Base-by-base conservation (phyloP, 805 yeast genomes). In the Candida hungchunana region DNA sequence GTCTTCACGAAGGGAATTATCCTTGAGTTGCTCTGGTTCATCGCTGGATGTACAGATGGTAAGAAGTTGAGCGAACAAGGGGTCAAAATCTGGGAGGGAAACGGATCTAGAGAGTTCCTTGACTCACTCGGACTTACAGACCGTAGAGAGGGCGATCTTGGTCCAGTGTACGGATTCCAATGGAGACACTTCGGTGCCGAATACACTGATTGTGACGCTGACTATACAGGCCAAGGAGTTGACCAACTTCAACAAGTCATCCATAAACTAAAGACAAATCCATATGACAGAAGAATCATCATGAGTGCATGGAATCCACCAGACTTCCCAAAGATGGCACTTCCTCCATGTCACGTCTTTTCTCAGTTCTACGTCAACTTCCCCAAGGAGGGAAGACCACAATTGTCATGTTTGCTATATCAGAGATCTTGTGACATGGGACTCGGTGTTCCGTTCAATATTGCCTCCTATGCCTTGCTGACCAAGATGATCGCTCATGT, bases 341-440 rank as follows among this genome's bases (percentile, higher is more conserved):
- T 93, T 36, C 99, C 99, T 10, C 99, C 99, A 18, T 93, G 99
- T 55, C 99, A 93, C 60, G 94, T 93, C 17, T 85, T 93, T 56
- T 80, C 95, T 37, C 99, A 93, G 61, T 93, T 93, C 56, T 93
- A 84, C 58, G 98, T 93, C 26, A 83, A 74, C 51, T 84, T 83
- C 64, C 90, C 95, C n/a, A 56, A 62, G 32, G 66, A 65, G 18
- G 61, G 58, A 17, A 76, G 63, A 50, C 94, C 94, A 16, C 77
- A 71, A 51, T 71, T 93, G 37, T 83, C 93, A 10, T 93, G 98
- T 59, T 74, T 82, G 40, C 67, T 93, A 66, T 93, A 93, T 62
- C 99, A 93, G 64, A 76, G 99, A 53, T 84, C 96, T n/a, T 90
- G 97, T 62, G 99, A 93, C 56, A 89, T 93, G 96, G 99, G 99